Evolutionary conservation across 169 alveolate species (phyloP), one percentile per base, ranked within the genome.

Genomic region (Eimeria sp.): DNA sequence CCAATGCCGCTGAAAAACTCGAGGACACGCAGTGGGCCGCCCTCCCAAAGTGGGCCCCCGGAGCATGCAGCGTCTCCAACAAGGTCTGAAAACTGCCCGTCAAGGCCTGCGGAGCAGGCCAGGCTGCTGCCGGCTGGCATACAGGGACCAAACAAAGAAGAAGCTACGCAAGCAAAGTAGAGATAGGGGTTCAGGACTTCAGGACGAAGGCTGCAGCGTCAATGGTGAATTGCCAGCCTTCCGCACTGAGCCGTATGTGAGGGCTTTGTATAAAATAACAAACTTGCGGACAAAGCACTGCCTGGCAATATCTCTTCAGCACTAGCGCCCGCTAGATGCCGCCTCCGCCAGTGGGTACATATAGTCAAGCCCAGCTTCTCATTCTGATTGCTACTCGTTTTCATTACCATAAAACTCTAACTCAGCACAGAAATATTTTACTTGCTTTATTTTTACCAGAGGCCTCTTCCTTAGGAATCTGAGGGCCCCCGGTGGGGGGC

Each of bases 1-100:
- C 98, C 98, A 4, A 97, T 97, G 54, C 98, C 98, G 80, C 97
- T 96, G 83, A 97, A 97, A 57, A 97, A 84, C 91, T 95, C 97
- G 4, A 80, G 40, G 34, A 95, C 96, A 49, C 75, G 80, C 96
- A 84, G 86, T 30, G 93, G 67, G 30, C 11, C 72, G 20, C 92
- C 76, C 92, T 22, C 13, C 67, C 80, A 20, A 43, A 16, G n/a
- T 61, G 80, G 63, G 80, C 92, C 93, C 47, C 65, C 75, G 27
- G 51, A 34, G 80, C 27, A 45, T 16, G 18, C 45, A 47, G 88
- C 25, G 88, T 43, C n/a, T 34, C 63, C 72, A 22, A 47, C 90
- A 82, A 34, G 49, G 72, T 54, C 87, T 70, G 80, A 30, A 34
- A 49, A n/a, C 40, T 6, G 22, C 87, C 87, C 87, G 47, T 76